These are phyloP conservation scores for Vitis labrusca DNA, from an alignment of 164 flowering plant genomes.

Conservation along the genomic window DNA sequence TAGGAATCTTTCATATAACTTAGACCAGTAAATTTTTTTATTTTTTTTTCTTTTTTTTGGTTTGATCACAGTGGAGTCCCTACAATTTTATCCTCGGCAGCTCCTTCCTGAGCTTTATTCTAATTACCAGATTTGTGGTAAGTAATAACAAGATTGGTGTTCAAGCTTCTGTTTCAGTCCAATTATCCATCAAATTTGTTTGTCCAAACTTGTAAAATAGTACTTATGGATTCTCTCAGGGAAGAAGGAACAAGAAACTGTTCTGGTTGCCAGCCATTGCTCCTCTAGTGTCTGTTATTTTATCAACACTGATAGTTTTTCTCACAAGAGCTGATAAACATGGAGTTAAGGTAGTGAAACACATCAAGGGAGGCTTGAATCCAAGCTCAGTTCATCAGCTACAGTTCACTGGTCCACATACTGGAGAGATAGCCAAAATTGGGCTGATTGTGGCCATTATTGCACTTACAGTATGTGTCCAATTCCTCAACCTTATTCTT, in stretches of 20 bases:
- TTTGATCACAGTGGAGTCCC: constrained; percentile 57
- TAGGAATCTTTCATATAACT: too few species aligned
- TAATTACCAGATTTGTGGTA: constrained; percentile 58
- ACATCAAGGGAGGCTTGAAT: constrained; percentile 43
- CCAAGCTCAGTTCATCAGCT: constrained; percentile 58
- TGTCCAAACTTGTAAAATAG: neutral
- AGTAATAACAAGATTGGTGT: constrained; percentile 3
- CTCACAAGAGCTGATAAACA: constrained; percentile 42
- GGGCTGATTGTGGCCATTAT: constrained; percentile 62
- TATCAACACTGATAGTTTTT: constrained; percentile 53
- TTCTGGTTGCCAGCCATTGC: constrained; percentile 84
- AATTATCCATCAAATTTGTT: neutral
- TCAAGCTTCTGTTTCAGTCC: neutral
- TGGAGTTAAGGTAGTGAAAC: constrained; percentile 45
- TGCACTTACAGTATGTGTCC: constrained; percentile 60
- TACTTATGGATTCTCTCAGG: constrained; percentile 29
- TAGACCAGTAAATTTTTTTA: neutral
- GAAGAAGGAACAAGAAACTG: constrained; percentile 53
- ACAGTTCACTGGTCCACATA: constrained; percentile 34
- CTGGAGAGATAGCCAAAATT: constrained; percentile 44
- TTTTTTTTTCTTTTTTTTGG: neutral
- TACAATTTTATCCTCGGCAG: constrained; percentile 56
- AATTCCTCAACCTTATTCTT: neutral
- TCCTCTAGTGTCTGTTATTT: constrained; percentile 62
- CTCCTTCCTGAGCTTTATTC: constrained; percentile 69